Conservation (phyloP, 306 rosid species). For the Quercus aquifolioides region DNA sequence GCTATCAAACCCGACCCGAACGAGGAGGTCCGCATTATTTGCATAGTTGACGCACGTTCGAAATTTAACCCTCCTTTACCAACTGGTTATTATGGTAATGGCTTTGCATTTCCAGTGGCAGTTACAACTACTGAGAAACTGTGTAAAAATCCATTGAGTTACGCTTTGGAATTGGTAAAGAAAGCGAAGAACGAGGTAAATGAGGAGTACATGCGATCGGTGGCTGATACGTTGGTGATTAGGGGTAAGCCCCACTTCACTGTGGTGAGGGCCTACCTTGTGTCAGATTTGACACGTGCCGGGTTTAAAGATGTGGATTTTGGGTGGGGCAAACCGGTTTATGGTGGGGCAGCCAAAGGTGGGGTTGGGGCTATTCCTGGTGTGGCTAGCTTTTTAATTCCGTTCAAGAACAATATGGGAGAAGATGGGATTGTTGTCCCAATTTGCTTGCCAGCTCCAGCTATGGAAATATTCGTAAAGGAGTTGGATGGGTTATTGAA, state of each 20-base stretch:
- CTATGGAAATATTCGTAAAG: slow-evolving; percentile 36
- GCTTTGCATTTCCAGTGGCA: not conserved
- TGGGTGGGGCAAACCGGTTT: slow-evolving; percentile 47
- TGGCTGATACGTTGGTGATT: slow-evolving; percentile 31
- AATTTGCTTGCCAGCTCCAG: slow-evolving; percentile 28
- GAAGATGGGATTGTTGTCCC: slow-evolving; percentile 40
- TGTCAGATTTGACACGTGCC: slow-evolving; percentile 22
- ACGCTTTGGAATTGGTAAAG: slow-evolving; percentile 27
- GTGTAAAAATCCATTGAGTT: slow-evolving; percentile 1
- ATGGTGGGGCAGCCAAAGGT: slow-evolving; percentile 22
- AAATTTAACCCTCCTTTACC: not conserved
- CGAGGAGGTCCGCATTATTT: slow-evolving; percentile 6
- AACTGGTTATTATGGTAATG: slow-evolving; percentile 31
- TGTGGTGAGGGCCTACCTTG: not conserved
- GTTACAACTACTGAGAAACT: not conserved
- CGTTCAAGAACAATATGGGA: slow-evolving; percentile 5
- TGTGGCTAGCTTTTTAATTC: not conserved
- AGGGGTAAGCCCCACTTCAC: slow-evolving; percentile 20
- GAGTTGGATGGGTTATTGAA: slow-evolving; percentile 22
- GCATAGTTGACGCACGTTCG: slow-evolving; percentile 3
- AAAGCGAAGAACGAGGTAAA: slow-evolving; percentile 17
- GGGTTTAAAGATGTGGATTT: slow-evolving; percentile 21
- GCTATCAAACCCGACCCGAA: slow-evolving; percentile 12
- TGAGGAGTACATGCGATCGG: slow-evolving; percentile 41
- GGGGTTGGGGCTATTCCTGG: not conserved